Evolutionary conservation across 768 basidiomycete species (phyloP).

Genomic region (Termitomyces sp.): DNA sequence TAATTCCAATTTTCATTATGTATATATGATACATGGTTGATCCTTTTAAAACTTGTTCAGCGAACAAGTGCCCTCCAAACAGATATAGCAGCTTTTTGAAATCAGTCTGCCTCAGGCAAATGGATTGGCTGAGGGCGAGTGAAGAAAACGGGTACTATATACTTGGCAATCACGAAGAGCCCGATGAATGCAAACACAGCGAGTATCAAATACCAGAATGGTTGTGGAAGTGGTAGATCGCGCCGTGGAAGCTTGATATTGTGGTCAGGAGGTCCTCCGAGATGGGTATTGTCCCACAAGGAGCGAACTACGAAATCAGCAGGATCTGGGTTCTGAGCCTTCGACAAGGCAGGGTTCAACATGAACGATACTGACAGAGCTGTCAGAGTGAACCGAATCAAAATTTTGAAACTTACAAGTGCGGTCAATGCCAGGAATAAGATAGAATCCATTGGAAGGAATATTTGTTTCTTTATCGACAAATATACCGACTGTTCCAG

Average conservation of each 20-base stretch:
- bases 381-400: not conserved
- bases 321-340: slow-evolving; percentile 29
- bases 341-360: slow-evolving; percentile 33
- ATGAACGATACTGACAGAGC: slow-evolving; percentile 43
- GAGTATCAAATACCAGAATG: not conserved
- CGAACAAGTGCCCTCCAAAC: no score
- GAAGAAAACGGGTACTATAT: not conserved
- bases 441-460: slow-evolving; percentile 49
- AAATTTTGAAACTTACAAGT: slow-evolving; percentile 33
- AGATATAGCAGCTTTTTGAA: not conserved
- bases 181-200: not conserved
- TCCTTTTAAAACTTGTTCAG: no score
- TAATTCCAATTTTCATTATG: not conserved
- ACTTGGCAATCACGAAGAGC: not conserved
- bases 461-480: slow-evolving; percentile 34
- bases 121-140: not conserved
- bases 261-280: not conserved
- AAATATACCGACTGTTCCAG: slow-evolving; percentile 49
- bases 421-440: slow-evolving; percentile 49
- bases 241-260: not conserved
- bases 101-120: not conserved
- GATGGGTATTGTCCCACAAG: slow-evolving; percentile 49
- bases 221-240: not conserved
- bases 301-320: slow-evolving; percentile 46
- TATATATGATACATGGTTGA: not conserved